A percentile compares a stretch with the other conserved stretches of the same genome.
Evolutionary conservation across 169 alveolate genomes (phyloP).

Genomic region (Cryptosporidium viatorum): DNA sequence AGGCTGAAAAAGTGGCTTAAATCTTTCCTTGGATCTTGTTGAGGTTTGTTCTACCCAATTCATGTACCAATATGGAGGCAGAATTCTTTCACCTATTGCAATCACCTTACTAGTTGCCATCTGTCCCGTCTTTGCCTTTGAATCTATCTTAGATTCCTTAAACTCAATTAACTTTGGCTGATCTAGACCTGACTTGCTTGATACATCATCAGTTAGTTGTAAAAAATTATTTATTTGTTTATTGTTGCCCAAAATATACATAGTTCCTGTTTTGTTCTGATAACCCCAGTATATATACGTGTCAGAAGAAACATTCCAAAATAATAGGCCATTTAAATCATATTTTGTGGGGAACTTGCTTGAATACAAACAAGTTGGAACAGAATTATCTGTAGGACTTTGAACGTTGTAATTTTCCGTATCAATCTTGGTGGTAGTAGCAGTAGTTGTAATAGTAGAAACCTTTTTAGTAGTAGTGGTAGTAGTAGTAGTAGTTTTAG

Average conservation of each 20-base stretch:
- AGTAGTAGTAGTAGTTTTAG: not conserved
- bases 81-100: slow-evolving; percentile 24
- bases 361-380: slow-evolving; percentile 56
- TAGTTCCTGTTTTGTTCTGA: not conserved
- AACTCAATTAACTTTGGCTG: slow-evolving; percentile 5
- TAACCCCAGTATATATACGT: slow-evolving; percentile 35
- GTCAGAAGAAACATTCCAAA: slow-evolving; percentile 55
- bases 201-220: not conserved
- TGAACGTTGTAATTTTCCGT: not conserved
- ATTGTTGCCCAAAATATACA: not conserved
- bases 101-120: not conserved
- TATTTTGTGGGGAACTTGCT: slow-evolving; percentile 15
- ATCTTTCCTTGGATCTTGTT: not conserved
- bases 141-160: not conserved
- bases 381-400: not conserved
- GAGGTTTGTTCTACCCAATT: slow-evolving; percentile 16
- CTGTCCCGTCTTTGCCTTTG: not conserved
- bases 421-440: not conserved
- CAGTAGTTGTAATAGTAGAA: not conserved
- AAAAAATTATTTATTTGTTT: not conserved
- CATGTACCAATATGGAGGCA: slow-evolving; percentile 67
- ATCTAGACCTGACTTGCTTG: not conserved
- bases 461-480: not conserved
- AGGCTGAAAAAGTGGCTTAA: slow-evolving; percentile 45
- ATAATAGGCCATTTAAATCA: slow-evolving; percentile 17